Evolutionary conservation across 768 basidiomycete species (phyloP).

Genomic region (Tulasnella sp.): DNA sequence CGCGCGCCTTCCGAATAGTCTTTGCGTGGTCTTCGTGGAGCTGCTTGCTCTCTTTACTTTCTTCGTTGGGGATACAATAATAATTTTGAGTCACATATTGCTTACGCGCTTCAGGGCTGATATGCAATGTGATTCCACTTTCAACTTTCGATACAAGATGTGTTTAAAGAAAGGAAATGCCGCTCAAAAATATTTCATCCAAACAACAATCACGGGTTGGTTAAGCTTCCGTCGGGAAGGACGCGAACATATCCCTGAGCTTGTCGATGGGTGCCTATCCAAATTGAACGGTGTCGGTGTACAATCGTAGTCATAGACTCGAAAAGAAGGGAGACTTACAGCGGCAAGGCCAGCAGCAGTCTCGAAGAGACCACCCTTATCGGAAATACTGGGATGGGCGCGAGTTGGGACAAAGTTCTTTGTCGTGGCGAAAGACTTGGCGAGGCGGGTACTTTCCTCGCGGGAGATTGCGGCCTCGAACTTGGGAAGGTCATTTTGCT

Average conservation of each 20-base stretch:
- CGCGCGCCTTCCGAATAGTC: no score
- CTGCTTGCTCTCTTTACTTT: no score
- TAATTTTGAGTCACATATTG: no score
- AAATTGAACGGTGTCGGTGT: not conserved
- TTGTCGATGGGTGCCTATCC: conserved; percentile 46
- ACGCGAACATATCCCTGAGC: conserved; percentile 44
- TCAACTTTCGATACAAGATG: no score
- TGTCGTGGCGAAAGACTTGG: conserved; percentile 40
- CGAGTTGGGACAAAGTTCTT: conserved; percentile 56
- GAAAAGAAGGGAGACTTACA: not conserved
- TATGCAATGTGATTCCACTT: no score
- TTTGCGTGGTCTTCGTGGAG: no score
- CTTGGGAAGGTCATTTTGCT: conserved; percentile 43
- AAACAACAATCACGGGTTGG: not conserved
- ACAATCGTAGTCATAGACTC: not conserved
- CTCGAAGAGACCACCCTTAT: conserved; percentile 52
- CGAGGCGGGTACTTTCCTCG: conserved; percentile 37
- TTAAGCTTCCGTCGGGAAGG: conserved; percentile 33
- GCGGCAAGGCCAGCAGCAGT: conserved; percentile 45
- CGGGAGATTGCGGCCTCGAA: conserved; percentile 29
- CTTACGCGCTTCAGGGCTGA: no score
- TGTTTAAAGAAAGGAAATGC: not conserved
- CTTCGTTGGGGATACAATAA: no score
- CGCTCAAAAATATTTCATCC: not conserved
- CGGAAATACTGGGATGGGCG: conserved; percentile 42